Evolutionary conservation across 768 basidiomycete species (phyloP).

Genomic region (Suillus fuscotomentosus): DNA sequence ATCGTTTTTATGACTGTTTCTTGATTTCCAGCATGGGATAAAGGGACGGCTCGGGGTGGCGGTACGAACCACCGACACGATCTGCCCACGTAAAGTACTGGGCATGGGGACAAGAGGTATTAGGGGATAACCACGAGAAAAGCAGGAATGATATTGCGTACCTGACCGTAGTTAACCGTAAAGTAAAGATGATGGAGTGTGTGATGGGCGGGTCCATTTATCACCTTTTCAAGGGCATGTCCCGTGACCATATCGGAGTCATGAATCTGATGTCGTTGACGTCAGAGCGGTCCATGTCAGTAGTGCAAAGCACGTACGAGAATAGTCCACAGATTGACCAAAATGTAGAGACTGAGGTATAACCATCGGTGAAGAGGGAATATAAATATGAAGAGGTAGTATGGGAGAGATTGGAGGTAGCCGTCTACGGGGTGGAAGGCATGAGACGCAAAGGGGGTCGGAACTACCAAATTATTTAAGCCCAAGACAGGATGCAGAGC

Average conservation of each 20-base stretch:
- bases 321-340: conserved; percentile 94
- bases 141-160: conserved; percentile 29
- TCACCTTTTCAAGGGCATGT: conserved; percentile 79
- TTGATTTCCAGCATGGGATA: conserved; percentile 77
- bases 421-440: conserved; percentile 98
- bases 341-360: conserved; percentile 84
- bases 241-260: conserved; percentile 99
- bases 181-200: conserved; percentile 97
- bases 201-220: conserved; percentile 99
- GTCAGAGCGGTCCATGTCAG: conserved; percentile 1
- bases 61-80: conserved; percentile 78
- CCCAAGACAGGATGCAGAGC: conserved; percentile 7
- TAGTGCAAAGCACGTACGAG: conserved; percentile 51
- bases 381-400: conserved; percentile 89
- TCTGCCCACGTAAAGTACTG: conserved; percentile 99
- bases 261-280: conserved; percentile 65
- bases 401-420: conserved; percentile 90
- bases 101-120: background rate
- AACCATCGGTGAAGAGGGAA: conserved; percentile 87
- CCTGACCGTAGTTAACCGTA: conserved; percentile 94
- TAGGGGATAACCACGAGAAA: conserved; percentile 14
- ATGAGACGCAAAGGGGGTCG: conserved; percentile 95
- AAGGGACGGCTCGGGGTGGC: conserved; percentile 77
- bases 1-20: conserved; percentile 16
- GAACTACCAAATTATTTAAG: conserved; percentile 53